A percentile compares a stretch with the other conserved stretches of the same genome.
phyloP scores from a whole-genome alignment of 2,329 filamentous ascomycete genomes.

The Ophiostoma sp. region DNA sequence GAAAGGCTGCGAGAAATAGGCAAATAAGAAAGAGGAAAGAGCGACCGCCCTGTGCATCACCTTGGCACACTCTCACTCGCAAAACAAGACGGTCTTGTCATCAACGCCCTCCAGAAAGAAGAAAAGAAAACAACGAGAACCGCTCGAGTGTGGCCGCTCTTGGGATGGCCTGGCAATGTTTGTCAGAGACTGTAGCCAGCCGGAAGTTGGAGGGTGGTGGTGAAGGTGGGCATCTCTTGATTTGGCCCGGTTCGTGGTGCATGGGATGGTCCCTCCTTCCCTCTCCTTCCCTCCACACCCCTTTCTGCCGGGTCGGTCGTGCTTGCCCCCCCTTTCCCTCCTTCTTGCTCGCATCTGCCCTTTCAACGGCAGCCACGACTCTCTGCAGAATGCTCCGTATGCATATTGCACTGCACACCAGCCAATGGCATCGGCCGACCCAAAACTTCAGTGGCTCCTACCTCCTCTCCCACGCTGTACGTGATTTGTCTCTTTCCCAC shows the following conservation, averaged over 20 bases:
- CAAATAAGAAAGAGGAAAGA: conserved; percentile 10
- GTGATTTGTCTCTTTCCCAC: not conserved
- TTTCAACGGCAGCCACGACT: conserved; percentile 53
- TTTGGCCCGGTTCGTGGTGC: conserved; percentile 17
- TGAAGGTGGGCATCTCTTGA: conserved; percentile 15
- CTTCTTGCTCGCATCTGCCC: conserved; percentile 33
- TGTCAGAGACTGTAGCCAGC: not conserved
- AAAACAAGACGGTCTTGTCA: not conserved
- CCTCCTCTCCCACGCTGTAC: conserved; percentile 19
- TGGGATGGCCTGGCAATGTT: not conserved
- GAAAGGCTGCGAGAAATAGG: not conserved
- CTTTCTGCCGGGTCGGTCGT: conserved; percentile 16
- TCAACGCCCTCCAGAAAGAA: not conserved
- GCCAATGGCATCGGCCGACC: conserved; percentile 27
- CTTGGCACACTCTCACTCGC: not conserved
- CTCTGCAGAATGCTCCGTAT: conserved; percentile 39
- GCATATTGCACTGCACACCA: conserved; percentile 29
- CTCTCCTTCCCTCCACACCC: conserved; percentile 1
- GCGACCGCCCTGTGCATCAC: not conserved
- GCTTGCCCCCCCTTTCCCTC: conserved; percentile 20
- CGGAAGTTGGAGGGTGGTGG: conserved; percentile 17
- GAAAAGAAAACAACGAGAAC: not conserved
- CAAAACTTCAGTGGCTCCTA: conserved; percentile 18
- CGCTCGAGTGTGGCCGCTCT: not conserved
- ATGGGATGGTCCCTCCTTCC: not conserved